phyloP scores from a whole-genome alignment of 257 asterid genomes.

The Solanum ahanhuiri region DNA sequence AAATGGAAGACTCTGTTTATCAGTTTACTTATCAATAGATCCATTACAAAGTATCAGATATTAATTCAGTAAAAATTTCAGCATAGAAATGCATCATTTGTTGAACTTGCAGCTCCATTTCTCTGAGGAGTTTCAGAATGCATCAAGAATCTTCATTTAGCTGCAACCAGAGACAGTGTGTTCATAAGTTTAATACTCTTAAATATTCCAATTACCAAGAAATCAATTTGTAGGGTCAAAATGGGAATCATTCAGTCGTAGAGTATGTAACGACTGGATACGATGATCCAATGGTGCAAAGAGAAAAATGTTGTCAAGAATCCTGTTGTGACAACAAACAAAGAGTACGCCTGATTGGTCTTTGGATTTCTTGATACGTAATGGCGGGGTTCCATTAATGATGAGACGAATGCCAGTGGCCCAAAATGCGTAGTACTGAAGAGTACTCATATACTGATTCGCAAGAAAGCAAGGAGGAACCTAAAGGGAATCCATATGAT shows the following conservation, averaged over 20 bases:
- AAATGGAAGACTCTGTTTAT: too few relatives aligned
- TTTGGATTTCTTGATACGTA: background rate
- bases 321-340: conserved; percentile 15
- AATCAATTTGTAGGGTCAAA: too few relatives aligned
- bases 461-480: conserved; percentile 1
- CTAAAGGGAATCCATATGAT: conserved; percentile 28
- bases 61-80: too few relatives aligned
- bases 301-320: conserved; percentile 6
- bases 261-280: conserved; percentile 18
- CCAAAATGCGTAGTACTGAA: background rate
- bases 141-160: too few relatives aligned
- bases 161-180: too few relatives aligned
- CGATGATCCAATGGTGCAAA: conserved; percentile 6
- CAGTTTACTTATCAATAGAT: too few relatives aligned
- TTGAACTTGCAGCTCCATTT: too few relatives aligned
- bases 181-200: too few relatives aligned
- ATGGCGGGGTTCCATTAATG: conserved; percentile 12
- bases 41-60: too few relatives aligned
- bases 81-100: too few relatives aligned
- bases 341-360: conserved; percentile 3
- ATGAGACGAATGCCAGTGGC: background rate
- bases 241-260: background rate
- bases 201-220: too few relatives aligned
- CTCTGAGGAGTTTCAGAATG: too few relatives aligned
- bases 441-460: background rate